Evolutionary conservation across 2,329 filamentous ascomycete species (phyloP).

Genomic region (Zymoseptoria pseudotritici): DNA sequence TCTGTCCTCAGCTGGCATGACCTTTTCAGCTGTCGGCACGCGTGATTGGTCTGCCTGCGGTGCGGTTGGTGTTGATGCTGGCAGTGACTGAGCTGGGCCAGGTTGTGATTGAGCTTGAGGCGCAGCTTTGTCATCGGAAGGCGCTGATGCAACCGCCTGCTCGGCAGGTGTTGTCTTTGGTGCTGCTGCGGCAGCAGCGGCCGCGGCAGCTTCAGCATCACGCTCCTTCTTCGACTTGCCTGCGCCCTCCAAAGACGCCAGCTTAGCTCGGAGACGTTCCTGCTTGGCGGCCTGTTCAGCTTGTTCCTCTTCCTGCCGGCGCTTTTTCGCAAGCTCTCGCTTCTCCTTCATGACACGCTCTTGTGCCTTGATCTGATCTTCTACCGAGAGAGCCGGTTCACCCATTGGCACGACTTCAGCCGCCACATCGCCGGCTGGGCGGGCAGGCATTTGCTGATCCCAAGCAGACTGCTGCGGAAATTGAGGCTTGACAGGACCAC

Average conservation of each 20-base stretch:
- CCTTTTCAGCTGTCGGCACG: slow-evolving; percentile 7
- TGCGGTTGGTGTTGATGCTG: slow-evolving; percentile 9
- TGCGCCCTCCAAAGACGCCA: slow-evolving; percentile 28
- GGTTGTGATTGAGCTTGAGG: not conserved
- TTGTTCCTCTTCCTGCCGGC: slow-evolving; percentile 25
- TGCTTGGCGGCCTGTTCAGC: slow-evolving; percentile 22
- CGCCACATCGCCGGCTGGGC: slow-evolving; percentile 10
- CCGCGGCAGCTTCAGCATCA: slow-evolving; percentile 27
- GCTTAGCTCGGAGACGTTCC: slow-evolving; percentile 26
- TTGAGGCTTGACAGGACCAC: slow-evolving; percentile 12
- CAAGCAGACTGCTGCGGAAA: slow-evolving; percentile 27
- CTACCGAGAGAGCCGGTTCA: slow-evolving; percentile 32
- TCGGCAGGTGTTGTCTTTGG: slow-evolving; percentile 8
- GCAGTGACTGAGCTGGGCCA: slow-evolving; percentile 13
- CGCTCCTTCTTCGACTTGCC: slow-evolving; percentile 30
- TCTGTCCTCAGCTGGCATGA: slow-evolving; percentile 10
- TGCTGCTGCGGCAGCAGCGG: slow-evolving; percentile 9
- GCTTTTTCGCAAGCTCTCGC: slow-evolving; percentile 26
- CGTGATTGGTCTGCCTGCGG: slow-evolving; percentile 13
- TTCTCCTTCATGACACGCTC: slow-evolving; percentile 42
- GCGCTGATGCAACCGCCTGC: slow-evolving; percentile 9
- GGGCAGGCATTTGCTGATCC: slow-evolving; percentile 28
- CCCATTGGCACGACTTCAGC: slow-evolving; percentile 3
- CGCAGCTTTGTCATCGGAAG: slow-evolving; percentile 1
- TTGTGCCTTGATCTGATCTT: slow-evolving; percentile 58